A percentile compares a stretch with the other conserved stretches of the same genome.
These are phyloP conservation scores for Tulasnella sp. DNA, from an alignment of 768 basidiomycete species.

Conservation along the genomic window DNA sequence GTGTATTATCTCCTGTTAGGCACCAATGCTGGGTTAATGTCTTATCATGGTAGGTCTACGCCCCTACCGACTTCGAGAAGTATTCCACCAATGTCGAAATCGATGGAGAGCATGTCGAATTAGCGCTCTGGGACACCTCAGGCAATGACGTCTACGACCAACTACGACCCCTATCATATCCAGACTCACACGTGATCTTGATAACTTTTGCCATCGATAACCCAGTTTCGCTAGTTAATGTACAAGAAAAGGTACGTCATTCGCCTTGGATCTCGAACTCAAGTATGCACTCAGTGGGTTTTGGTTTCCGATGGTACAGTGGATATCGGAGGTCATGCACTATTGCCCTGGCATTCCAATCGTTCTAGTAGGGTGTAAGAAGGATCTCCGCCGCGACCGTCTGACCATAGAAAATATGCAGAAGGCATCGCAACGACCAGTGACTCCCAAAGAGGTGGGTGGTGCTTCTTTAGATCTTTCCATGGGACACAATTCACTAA, in stretches of 20 bases:
- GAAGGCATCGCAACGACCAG: conserved; percentile 89
- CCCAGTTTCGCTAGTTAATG: conserved; percentile 97
- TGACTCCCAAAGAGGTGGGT: conserved; percentile 81
- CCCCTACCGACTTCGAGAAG: conserved; percentile 99
- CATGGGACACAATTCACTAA: background rate
- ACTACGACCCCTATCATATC: conserved; percentile 93
- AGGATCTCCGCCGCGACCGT: conserved; percentile 88
- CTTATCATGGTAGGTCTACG: too few species aligned
- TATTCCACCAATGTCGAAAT: conserved; percentile 98
- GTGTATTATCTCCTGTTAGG: too few species aligned
- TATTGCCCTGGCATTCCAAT: conserved; percentile 91
- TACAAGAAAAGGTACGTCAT: conserved; percentile 88
- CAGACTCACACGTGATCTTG: conserved; percentile 98
- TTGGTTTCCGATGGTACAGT: conserved; percentile 38
- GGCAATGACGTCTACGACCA: conserved; percentile 99
- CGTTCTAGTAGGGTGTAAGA: conserved; percentile 98
- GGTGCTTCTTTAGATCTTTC: background rate
- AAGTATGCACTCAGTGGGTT: background rate
- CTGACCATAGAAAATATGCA: conserved; percentile 89
- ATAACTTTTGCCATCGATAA: conserved; percentile 99
- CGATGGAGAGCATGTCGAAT: conserved; percentile 95
- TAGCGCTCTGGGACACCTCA: conserved; percentile 99
- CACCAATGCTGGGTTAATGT: too few species aligned
- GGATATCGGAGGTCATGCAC: conserved; percentile 98
- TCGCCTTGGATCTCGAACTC: background rate